These are phyloP conservation scores for Tetrahymena borealis DNA, from an alignment of 73 alveolate genomes.

Conservation along the genomic window DNA sequence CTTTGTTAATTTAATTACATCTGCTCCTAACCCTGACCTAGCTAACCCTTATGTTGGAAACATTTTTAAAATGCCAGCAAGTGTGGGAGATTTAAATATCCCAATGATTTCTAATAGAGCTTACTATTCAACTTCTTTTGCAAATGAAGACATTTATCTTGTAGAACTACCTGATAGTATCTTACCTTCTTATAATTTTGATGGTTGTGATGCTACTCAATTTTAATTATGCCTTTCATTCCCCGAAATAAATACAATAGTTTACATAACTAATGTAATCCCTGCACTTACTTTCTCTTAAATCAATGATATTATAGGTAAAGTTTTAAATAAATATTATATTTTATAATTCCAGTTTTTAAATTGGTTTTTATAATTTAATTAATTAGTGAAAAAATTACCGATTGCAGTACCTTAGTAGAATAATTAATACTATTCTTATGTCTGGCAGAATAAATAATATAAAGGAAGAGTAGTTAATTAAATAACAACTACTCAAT, in stretches of 20 bases:
- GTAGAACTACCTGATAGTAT: background rate
- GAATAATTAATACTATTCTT: background rate
- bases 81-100: background rate
- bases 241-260: background rate
- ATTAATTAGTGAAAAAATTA: background rate
- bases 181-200: background rate
- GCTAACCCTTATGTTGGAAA: background rate
- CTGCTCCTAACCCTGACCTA: background rate
- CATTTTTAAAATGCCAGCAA: background rate
- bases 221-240: background rate
- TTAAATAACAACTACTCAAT: background rate
- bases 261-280: background rate
- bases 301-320: background rate
- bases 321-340: background rate
- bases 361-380: background rate
- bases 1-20: background rate
- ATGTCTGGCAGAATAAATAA: background rate
- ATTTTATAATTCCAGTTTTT: background rate
- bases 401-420: background rate
- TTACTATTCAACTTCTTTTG: background rate
- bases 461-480: background rate
- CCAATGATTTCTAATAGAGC: background rate
- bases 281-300: background rate
- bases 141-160: background rate
- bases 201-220: background rate